A percentile compares a stretch with the other conserved stretches of the same genome.
Evolutionary conservation across 768 basidiomycete species (phyloP).

Genomic region (Suillus weaverae): DNA sequence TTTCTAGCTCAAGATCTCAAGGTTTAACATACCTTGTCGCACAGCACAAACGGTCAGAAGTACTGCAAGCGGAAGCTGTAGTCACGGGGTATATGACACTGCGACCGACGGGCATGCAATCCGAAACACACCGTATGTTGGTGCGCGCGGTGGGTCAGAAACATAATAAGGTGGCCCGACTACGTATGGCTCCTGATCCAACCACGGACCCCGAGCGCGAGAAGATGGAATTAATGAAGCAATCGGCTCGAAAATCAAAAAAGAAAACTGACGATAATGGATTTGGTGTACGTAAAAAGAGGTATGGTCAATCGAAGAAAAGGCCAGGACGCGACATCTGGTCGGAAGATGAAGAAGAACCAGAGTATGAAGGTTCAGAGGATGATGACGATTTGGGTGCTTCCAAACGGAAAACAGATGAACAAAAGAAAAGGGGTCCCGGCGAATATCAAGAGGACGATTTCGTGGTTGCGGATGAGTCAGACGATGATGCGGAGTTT

Average conservation of each 20-base stretch:
- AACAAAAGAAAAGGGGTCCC: constrained; percentile 50
- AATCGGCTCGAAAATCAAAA: constrained; percentile 63
- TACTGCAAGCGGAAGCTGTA: constrained; percentile 83
- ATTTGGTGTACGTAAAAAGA: constrained; percentile 48
- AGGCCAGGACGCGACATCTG: constrained; percentile 49
- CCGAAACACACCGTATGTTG: constrained; percentile 85
- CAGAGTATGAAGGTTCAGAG: constrained; percentile 54
- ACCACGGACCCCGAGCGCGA: constrained; percentile 75
- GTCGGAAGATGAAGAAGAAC: constrained; percentile 73
- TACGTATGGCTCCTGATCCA: constrained; percentile 80
- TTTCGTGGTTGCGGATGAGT: constrained; percentile 78
- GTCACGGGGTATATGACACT: constrained; percentile 83
- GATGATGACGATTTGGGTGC: constrained; percentile 56
- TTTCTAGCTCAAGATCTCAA: constrained; percentile 49
- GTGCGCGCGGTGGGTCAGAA: constrained; percentile 85
- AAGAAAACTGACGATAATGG: constrained; percentile 54
- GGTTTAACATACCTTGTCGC: constrained; percentile 89
- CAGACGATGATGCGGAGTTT: constrained; percentile 57
- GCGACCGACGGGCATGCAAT: constrained; percentile 87
- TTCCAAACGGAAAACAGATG: constrained; percentile 45
- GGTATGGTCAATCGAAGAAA: constrained; percentile 43
- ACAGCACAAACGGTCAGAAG: constrained; percentile 81
- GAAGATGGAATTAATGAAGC: constrained; percentile 64
- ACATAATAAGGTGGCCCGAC: constrained; percentile 76
- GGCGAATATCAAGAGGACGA: constrained; percentile 84